phyloP scores from a whole-genome alignment of 2,329 filamentous ascomycete species.

The Akanthomyces lecanii region DNA sequence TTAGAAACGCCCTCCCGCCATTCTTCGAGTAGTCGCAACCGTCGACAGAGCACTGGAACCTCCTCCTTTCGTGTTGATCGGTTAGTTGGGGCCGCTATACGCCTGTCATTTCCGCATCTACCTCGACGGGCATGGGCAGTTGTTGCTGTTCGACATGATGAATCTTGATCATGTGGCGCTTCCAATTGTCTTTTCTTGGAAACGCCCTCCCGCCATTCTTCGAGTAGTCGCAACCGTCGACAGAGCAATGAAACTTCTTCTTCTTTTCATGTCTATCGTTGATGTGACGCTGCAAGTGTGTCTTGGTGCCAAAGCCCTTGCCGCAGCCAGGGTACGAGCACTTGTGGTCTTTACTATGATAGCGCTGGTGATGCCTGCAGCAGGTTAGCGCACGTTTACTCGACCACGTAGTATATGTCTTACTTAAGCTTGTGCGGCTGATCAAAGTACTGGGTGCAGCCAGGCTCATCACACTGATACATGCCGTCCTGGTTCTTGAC shows the following conservation, averaged over 20 bases:
- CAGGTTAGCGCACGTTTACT: slow-evolving; percentile 20
- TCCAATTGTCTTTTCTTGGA: slow-evolving; percentile 60
- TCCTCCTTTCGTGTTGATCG: slow-evolving; percentile 54
- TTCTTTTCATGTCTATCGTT: slow-evolving; percentile 59
- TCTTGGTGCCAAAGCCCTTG: slow-evolving; percentile 58
- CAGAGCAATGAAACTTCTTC: slow-evolving; percentile 55
- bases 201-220: slow-evolving; percentile 54
- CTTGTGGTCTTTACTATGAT: slow-evolving; percentile 57
- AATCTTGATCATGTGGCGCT: slow-evolving; percentile 58
- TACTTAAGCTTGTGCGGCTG: slow-evolving; percentile 59
- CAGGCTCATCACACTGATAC: slow-evolving; percentile 34
- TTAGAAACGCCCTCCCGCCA: slow-evolving; percentile 55
- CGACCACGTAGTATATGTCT: slow-evolving; percentile 18
- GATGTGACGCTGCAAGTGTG: slow-evolving; percentile 57
- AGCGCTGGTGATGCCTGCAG: slow-evolving; percentile 54
- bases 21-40: slow-evolving; percentile 53
- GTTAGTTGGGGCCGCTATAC: slow-evolving; percentile 35
- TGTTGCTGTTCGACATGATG: slow-evolving; percentile 41
- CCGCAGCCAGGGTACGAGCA: slow-evolving; percentile 49
- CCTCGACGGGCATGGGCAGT: slow-evolving; percentile 41
- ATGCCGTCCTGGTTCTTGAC: slow-evolving; percentile 23
- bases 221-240: slow-evolving; percentile 53
- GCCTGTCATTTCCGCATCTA: slow-evolving; percentile 26
- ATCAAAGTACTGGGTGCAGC: slow-evolving; percentile 44
- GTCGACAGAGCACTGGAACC: slow-evolving; percentile 53